A percentile compares a stretch with the other conserved stretches of the same genome.
These are phyloP conservation scores for Sarocladium strictum DNA, from an alignment of 2,329 filamentous ascomycete genomes.

Conservation along the genomic window DNA sequence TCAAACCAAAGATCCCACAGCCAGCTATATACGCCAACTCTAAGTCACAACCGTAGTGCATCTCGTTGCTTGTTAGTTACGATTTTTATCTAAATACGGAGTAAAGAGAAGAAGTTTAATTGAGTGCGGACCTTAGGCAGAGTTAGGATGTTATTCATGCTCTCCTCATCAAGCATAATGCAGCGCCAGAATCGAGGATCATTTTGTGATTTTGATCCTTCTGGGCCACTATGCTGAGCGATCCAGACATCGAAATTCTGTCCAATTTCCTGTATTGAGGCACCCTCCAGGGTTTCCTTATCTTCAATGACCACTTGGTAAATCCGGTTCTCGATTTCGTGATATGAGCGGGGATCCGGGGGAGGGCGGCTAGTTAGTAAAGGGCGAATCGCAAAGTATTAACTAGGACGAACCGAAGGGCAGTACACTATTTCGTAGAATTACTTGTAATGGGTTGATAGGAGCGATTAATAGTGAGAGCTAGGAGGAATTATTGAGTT, in stretches of 20 bases:
- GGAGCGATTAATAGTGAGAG: background rate
- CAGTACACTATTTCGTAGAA: background rate
- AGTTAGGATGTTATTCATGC: background rate
- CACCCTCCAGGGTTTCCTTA: background rate
- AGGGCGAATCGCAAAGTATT: slow-evolving; percentile 1
- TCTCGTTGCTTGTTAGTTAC: background rate
- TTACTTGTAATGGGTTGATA: background rate
- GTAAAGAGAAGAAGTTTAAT: background rate
- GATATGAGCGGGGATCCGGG: background rate
- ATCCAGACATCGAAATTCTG: background rate
- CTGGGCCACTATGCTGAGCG: background rate
- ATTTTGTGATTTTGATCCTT: background rate
- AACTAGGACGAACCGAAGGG: background rate
- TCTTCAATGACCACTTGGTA: background rate
- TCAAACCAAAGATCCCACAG: background rate
- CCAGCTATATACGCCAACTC: background rate
- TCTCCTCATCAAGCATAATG: slow-evolving; percentile 1
- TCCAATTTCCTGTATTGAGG: background rate
- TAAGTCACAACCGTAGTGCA: background rate
- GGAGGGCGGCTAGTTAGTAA: background rate
- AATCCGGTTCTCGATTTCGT: background rate
- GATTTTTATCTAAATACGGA: background rate
- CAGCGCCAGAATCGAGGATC: background rate
- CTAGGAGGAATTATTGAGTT: slow-evolving; percentile 1
- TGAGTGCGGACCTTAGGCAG: background rate